phyloP scores from a whole-genome alignment of 2,329 filamentous ascomycete species.

The Sporothrix brasiliensis region DNA sequence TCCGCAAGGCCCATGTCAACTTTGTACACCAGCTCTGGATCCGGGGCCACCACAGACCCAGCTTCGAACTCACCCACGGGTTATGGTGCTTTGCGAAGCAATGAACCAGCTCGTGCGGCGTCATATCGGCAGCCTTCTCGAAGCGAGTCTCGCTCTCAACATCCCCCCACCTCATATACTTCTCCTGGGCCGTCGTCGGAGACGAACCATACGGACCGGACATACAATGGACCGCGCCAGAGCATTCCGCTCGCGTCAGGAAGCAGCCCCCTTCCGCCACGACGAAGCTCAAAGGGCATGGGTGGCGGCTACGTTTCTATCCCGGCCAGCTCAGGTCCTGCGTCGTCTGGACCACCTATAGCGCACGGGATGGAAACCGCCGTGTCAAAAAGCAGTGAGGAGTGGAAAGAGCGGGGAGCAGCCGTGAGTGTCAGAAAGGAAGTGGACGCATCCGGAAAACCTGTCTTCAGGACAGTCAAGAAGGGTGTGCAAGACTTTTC shows the following conservation, averaged over 20 bases:
- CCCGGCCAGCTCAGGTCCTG: conserved; percentile 34
- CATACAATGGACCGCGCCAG: conserved; percentile 45
- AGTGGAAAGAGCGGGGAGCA: conserved; percentile 96
- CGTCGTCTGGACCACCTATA: conserved; percentile 39
- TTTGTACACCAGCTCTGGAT: conserved; percentile 39
- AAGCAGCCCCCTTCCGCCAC: conserved; percentile 69
- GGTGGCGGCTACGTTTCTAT: conserved; percentile 57
- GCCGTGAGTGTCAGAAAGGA: conserved; percentile 81
- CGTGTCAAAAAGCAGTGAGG: conserved; percentile 69
- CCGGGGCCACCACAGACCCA: conserved; percentile 42
- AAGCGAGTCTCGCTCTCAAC: conserved; percentile 65
- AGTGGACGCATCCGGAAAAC: conserved; percentile 80
- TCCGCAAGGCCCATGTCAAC: conserved; percentile 43
- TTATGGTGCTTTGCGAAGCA: conserved; percentile 48
- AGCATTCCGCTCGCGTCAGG: conserved; percentile 55
- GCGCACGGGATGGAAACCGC: conserved; percentile 48
- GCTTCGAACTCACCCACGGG: conserved; percentile 34
- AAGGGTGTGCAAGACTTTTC: conserved; percentile 97
- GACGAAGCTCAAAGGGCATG: conserved; percentile 75
- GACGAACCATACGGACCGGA: conserved; percentile 50
- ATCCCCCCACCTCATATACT: conserved; percentile 55
- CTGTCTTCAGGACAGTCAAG: conserved; percentile 81
- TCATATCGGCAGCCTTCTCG: conserved; percentile 55
- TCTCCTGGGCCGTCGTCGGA: conserved; percentile 67
- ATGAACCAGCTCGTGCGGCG: conserved; percentile 62